Evolutionary conservation across 805 yeast genomes (phyloP), one percentile per base, ranked within the genome.

Genomic region (Nadsonia fulvescens): DNA sequence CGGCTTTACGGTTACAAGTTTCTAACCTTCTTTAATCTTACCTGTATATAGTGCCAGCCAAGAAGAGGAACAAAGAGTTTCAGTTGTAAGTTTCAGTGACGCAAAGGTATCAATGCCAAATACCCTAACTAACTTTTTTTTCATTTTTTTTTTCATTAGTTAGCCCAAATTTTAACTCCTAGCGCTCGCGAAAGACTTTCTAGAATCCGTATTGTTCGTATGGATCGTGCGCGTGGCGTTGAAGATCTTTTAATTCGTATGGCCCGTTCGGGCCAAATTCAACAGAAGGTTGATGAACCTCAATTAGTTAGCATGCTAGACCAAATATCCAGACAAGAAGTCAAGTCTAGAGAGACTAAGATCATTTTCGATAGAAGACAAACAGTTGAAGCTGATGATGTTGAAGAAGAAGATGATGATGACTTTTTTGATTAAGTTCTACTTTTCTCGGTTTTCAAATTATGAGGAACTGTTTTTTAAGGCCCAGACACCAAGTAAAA

Each of bases 201-300:
- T 11, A 60, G 98, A 32, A 91, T 86, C 11, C 57, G 81, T 15
- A 63, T 89, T 45, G 98, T 86, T 22, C 68, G 83, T 43, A 91
- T 91, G 3, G 96, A 89, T 28, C 60, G 95, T 30, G 96, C 92
- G 1, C 63, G 65, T 27, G 77, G 82, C 44, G 95, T 82, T 8
- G 95, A 86, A 41, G 70, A 72, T 34, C 69, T 86, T 39, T 53
- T 86, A 23, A 52, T 75, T 14, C 67, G 70, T 38, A 52, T 86
- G 46, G 76, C 71, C 6, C 67, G 70, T 33, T 61, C 75, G 37
- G 95, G 95, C 2, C 79, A 75, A 32, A 53, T 86, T 18, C 56
- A 66, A 28, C 61, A 70, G 33, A 78, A 79, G 45, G 56, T 86
- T n/a, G 57, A 62, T 6, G 96, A 89, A 46, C 60, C 64, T 17